Conservation (phyloP, 768 basidiomycete species). For the Lactifluus piperatus region DNA sequence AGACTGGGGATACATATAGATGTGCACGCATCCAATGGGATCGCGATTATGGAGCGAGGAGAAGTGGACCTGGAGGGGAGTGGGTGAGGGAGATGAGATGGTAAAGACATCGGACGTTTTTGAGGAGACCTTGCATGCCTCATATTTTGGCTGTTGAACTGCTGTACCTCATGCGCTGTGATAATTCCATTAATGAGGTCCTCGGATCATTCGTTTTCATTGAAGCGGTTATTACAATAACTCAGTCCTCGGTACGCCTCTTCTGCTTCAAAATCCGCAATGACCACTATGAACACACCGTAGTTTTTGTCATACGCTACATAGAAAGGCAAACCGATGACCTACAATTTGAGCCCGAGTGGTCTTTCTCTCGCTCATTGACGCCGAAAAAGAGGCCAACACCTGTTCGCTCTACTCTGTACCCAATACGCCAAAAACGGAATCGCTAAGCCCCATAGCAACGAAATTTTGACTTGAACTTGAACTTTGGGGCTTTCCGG, state of each 20-base stretch:
- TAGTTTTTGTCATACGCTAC: conserved; percentile 92
- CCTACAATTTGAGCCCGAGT: conserved; percentile 92
- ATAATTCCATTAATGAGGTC: conserved; percentile 65
- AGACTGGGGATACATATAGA: not conserved
- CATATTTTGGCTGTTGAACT: conserved; percentile 93
- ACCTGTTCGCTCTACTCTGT: conserved; percentile 24
- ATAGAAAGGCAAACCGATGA: conserved; percentile 85
- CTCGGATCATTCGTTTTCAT: conserved; percentile 78
- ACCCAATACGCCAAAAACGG: conserved; percentile 29
- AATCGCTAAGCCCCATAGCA: too few species aligned
- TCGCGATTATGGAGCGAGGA: not conserved
- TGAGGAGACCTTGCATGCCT: conserved; percentile 80
- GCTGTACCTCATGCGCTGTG: conserved; percentile 86
- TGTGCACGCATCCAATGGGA: not conserved
- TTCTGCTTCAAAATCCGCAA: not conserved
- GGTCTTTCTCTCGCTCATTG: conserved; percentile 81
- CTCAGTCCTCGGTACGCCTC: conserved; percentile 75
- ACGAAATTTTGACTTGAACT: too few species aligned
- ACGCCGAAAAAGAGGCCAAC: conserved; percentile 48
- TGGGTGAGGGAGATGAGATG: not conserved
- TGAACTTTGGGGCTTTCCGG: too few species aligned
- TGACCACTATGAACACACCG: not conserved
- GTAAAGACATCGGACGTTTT: too few species aligned
- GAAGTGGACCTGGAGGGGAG: not conserved
- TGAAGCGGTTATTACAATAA: conserved; percentile 90